These are phyloP conservation scores for Solanum peruvianum DNA, from an alignment of 257 asterid species.

Conservation along the genomic window DNA sequence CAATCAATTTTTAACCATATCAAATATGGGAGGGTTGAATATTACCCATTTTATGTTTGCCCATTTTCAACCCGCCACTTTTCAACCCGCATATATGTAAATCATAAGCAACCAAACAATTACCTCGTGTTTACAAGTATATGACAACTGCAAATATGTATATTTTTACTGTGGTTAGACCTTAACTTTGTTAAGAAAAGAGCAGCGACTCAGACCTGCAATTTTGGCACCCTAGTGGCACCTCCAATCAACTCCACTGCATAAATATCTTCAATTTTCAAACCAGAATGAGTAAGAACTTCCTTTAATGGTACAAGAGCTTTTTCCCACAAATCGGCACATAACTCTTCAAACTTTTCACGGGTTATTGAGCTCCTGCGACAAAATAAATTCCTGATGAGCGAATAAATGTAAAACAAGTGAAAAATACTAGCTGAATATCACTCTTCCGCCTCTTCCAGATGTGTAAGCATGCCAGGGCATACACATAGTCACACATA, in stretches of 20 bases:
- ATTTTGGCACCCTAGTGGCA: constrained; percentile 95
- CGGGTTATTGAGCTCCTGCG: constrained; percentile 90
- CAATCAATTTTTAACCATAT: no score
- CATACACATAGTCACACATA: background rate
- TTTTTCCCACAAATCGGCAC: constrained; percentile 83
- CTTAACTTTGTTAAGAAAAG: background rate
- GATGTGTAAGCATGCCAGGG: background rate
- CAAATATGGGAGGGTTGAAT: no score
- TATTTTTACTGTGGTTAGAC: background rate
- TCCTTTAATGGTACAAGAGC: constrained; percentile 79
- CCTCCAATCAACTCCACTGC: constrained; percentile 99
- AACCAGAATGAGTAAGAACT: constrained; percentile 62
- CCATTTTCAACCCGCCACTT: no score
- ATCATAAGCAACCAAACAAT: background rate
- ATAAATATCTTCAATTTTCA: constrained; percentile 63
- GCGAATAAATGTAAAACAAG: background rate
- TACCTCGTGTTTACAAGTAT: background rate
- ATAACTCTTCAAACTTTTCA: constrained; percentile 92
- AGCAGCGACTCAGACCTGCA: constrained; percentile 54
- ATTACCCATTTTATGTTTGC: no score
- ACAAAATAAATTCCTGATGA: background rate
- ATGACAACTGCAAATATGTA: background rate
- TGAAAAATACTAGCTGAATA: background rate
- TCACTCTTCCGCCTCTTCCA: background rate
- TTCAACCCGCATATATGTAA: background rate